Base-by-base conservation (phyloP, 2,329 filamentous ascomycete species). In the Penicillium palitans region DNA sequence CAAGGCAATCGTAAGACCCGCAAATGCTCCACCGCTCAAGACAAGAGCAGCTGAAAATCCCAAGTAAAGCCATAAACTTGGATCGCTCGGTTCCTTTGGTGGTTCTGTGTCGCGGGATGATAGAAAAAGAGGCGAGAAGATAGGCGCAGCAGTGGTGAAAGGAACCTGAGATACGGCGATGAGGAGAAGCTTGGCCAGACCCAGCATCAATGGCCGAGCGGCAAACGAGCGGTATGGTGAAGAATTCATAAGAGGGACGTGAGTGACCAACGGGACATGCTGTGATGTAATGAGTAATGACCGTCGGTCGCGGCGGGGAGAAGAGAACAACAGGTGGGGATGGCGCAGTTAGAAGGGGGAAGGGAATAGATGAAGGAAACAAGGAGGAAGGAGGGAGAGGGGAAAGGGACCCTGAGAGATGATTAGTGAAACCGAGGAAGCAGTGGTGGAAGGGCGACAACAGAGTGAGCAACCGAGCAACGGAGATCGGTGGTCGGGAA, bases 11-110 rank as follows among this genome's bases (percentile, higher is more conserved):
- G 95, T 99, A 75, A 99, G 79, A 35, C 95, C 95, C 10, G 95
- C 95, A 78, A 99, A 99, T 40, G 91, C 91, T 62, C 95, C 95
- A 62, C 95, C 95, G 0, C 90, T 83, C 60, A 98, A 80, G 10
- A 98, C 95, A 57, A 99, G 83, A 25, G 86, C 83, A 59, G 91
- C 84, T 19, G 93, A 96, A 31, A 92, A 82, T 56, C 87, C 81
- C 61, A 95, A 83, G 70, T 97, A 91, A 46, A 93, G 80, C 90
- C 90, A 96, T 65, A 96, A 79, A 51, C 84, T 83, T 8, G 87
- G 83, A 61, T 89, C 87, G 25, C 83, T 79, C 8, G 78, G 74
- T 55, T 86, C 80, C 61, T 82, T 80, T 37, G 77, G 79, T 55
- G 81, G 74, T 46, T 81, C 75, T 60, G 61, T 58, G 59, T 64